A percentile compares a stretch with the other conserved stretches of the same genome.
Conservation (phyloP, 768 basidiomycete genomes). For the Fomitopsis pulvina region DNA sequence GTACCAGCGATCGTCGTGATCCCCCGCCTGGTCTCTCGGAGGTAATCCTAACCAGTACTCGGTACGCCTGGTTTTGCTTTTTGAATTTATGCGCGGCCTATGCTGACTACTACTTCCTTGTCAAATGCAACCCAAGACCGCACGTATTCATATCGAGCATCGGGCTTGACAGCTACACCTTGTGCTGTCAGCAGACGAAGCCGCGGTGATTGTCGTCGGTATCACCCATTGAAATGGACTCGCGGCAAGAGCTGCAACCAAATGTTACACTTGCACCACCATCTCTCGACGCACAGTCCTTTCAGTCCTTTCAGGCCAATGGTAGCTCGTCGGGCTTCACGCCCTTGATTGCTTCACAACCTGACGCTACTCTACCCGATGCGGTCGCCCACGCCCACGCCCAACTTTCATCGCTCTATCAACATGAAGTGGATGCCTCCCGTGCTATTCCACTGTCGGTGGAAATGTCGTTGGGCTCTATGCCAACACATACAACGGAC, state of each 20-base stretch:
- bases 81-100: no score
- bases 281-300: slow-evolving; percentile 18
- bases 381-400: slow-evolving; percentile 16
- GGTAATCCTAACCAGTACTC: no score
- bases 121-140: not conserved
- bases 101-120: no score
- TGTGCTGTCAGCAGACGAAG: not conserved
- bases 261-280: slow-evolving; percentile 2
- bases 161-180: not conserved
- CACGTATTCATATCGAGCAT: not conserved
- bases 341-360: slow-evolving; percentile 13
- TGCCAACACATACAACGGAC: slow-evolving; percentile 10
- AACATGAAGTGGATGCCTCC: slow-evolving; percentile 17
- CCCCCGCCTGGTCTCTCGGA: not conserved
- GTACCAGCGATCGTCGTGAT: not conserved
- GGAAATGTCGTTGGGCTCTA: slow-evolving; percentile 16
- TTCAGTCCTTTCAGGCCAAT: slow-evolving; percentile 14
- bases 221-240: slow-evolving; percentile 10
- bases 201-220: not conserved
- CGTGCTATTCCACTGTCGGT: slow-evolving; percentile 14
- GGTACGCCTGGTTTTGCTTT: no score
- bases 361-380: slow-evolving; percentile 16
- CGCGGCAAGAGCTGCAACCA: slow-evolving; percentile 17
- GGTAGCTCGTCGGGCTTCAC: slow-evolving; percentile 14
- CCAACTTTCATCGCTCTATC: slow-evolving; percentile 16